Evolutionary conservation across 108 stramenopile species (phyloP), one percentile per base, ranked within the genome.

Genomic region (Craspedostauros australis): DNA sequence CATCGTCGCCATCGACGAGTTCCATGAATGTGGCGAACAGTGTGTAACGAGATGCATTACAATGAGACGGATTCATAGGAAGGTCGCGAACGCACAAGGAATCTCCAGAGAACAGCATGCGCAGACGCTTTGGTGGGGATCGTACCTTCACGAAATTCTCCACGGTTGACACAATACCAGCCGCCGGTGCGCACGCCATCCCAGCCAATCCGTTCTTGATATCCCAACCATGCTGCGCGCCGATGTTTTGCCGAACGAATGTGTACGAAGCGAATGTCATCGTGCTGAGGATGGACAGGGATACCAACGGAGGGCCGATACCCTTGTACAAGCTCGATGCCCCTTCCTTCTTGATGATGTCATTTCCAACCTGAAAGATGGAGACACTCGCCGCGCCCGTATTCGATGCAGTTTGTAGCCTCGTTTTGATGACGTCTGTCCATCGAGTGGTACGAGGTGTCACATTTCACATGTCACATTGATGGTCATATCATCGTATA

Each of bases 91-190:
- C n/a, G n/a, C n/a, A n/a, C n/a, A n/a, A n/a, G n/a, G n/a, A n/a
- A n/a, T n/a, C n/a, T n/a, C n/a, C n/a, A n/a, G n/a, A n/a, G n/a
- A n/a, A n/a, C n/a, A n/a, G n/a, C n/a, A n/a, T n/a, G n/a, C n/a
- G n/a, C n/a, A n/a, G n/a, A n/a, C n/a, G n/a, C n/a, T n/a, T n/a
- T n/a, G n/a, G n/a, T n/a, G n/a, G 79, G 73, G 76, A 64, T 20
- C 78, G 70, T 11, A 77, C 78, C 70, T 89, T 94, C 29, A 91
- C 59, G 20, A 94, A 62, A 56, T 94, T 85, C 50, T 91, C 90
- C 4, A 86, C 71, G 19, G 94, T 95, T 1, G 91, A 88, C 1
- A 95, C 75, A 3, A 77, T 19, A 11, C 79, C 72, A n/a, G 82
- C 71, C 21, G 87, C 22, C 4, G 89, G 91, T 19, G 79, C 86